A percentile compares a stretch with the other conserved stretches of the same genome.
Conservation (phyloP, 1,284 basidiomycete genomes). For the Trichosporon sp. region DNA sequence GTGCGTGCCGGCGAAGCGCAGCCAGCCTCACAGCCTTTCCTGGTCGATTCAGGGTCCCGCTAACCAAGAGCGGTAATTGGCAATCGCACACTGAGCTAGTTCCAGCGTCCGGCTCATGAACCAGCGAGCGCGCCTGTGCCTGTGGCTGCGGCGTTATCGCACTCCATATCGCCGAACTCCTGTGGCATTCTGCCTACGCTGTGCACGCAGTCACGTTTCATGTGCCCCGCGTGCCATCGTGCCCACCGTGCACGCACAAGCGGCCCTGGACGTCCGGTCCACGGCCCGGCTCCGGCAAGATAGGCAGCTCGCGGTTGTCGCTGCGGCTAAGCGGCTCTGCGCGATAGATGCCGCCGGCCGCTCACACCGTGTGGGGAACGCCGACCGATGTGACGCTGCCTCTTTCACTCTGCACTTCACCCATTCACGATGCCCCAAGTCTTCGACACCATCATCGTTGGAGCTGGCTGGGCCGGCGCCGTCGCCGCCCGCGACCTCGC, state of each 20-base stretch:
- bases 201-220: background rate
- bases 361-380: background rate
- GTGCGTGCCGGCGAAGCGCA: background rate
- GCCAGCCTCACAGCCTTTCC: background rate
- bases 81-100: background rate
- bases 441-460: slow-evolving; percentile 52
- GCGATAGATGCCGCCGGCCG: background rate
- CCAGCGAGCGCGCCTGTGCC: background rate
- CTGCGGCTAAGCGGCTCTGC: background rate
- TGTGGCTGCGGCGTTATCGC: background rate
- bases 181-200: background rate
- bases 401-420: background rate
- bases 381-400: background rate
- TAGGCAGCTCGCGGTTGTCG: background rate
- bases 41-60: background rate
- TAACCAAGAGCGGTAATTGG: background rate
- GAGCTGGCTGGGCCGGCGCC: slow-evolving; percentile 53
- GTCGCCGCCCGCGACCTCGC: slow-evolving; percentile 51
- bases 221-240: background rate
- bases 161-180: background rate
- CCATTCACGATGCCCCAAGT: slow-evolving; percentile 6
- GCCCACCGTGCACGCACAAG: background rate
- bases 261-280: background rate
- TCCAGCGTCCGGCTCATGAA: background rate
- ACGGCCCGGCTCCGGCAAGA: background rate